These are phyloP conservation scores for Luffa acutangula DNA, from an alignment of 306 rosid species.

Conservation along the genomic window DNA sequence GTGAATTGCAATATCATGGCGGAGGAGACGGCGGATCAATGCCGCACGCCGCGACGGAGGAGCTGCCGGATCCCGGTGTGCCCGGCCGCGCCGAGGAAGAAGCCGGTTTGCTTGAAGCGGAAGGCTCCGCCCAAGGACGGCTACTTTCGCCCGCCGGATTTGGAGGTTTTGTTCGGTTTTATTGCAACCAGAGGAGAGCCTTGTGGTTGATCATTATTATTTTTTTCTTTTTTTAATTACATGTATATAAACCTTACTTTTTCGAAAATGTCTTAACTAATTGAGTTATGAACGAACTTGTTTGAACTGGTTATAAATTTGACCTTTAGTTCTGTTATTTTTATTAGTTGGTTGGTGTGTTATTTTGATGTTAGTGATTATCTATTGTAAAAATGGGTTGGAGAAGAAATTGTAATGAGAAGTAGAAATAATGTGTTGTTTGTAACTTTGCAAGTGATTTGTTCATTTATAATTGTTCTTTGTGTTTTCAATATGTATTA, in stretches of 20 bases:
- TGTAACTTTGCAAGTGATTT: too few species aligned
- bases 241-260: too few species aligned
- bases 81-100: constrained; percentile 42
- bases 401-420: too few species aligned
- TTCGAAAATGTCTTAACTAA: too few species aligned
- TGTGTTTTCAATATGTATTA: not conserved
- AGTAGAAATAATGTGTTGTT: too few species aligned
- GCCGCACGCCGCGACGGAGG: constrained; percentile 27
- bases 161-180: constrained; percentile 27
- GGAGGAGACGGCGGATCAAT: constrained; percentile 18
- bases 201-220: not conserved
- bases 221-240: too few species aligned
- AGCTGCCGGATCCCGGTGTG: constrained; percentile 25
- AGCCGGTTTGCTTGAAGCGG: constrained; percentile 3
- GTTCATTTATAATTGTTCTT: not conserved
- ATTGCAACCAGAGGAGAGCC: constrained; percentile 9
- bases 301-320: too few species aligned
- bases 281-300: too few species aligned
- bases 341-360: too few species aligned
- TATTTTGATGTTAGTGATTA: too few species aligned
- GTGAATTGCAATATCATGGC: not conserved
- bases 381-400: too few species aligned
- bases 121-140: constrained; percentile 26
- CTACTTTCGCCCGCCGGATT: constrained; percentile 34
- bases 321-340: too few species aligned